A percentile compares a stretch with the other conserved stretches of the same genome.
phyloP scores from a whole-genome alignment of 202 grass and related monocot genomes.

The Panicum hallii region DNA sequence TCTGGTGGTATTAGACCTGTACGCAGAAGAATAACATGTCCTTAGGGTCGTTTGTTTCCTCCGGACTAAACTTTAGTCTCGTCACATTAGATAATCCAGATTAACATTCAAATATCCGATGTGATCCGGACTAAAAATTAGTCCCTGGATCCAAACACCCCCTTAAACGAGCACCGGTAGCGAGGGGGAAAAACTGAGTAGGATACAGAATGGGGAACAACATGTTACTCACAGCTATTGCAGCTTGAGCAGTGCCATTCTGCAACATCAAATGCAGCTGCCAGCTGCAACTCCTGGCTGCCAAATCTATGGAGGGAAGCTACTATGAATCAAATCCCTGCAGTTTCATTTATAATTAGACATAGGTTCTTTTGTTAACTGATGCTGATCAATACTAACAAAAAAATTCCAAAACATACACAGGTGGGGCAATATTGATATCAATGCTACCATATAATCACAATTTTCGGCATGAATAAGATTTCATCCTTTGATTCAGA shows the following conservation, averaged over 20 bases:
- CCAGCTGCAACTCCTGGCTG: conserved; percentile 32
- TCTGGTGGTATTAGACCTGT: conserved; percentile 59
- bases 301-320: conserved; percentile 52
- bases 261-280: not conserved
- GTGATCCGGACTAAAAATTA: no score
- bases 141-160: no score
- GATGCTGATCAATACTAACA: not conserved
- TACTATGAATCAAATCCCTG: conserved; percentile 58
- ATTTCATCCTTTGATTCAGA: not conserved
- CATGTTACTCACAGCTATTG: not conserved
- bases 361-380: not conserved
- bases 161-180: not conserved
- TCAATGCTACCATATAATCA: not conserved
- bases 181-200: not conserved
- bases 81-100: no score
- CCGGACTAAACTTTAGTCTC: no score
- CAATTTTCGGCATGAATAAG: not conserved
- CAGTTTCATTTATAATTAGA: conserved; percentile 20
- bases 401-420: not conserved
- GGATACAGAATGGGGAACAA: no score
- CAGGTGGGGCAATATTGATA: not conserved
- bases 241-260: not conserved
- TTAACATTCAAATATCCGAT: no score
- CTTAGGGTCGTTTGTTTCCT: no score
- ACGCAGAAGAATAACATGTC: conserved; percentile 22